Conservation (phyloP, 139 green algal genomes). For the Astrephomene gubernaculifera region DNA sequence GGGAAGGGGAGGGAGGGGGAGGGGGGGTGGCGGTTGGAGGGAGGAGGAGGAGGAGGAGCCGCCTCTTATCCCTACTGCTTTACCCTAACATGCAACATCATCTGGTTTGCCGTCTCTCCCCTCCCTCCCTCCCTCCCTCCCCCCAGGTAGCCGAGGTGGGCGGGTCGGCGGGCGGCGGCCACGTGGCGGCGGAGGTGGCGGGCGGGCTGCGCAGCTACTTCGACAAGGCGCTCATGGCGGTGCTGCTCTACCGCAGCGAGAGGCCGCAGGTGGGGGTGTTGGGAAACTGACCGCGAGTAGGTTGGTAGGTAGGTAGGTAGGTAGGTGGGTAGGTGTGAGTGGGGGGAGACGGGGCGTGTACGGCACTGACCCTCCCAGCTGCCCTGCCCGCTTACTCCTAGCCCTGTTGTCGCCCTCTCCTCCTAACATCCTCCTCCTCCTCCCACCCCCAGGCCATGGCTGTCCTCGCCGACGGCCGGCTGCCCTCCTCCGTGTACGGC, state of each 20-base stretch:
- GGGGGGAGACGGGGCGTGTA: too few relatives aligned
- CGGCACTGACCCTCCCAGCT: too few relatives aligned
- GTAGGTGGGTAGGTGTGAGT: not conserved
- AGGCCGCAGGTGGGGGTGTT: slow-evolving; percentile 51
- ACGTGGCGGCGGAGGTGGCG: slow-evolving; percentile 62
- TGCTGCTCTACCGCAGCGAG: slow-evolving; percentile 88
- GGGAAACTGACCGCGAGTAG: not conserved
- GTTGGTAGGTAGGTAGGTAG: not conserved
- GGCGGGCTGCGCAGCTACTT: slow-evolving; percentile 85
- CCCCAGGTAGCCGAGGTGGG: slow-evolving; percentile 24
- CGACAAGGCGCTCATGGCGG: slow-evolving; percentile 79
- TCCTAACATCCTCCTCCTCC: too few relatives aligned
- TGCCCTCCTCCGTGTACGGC: slow-evolving; percentile 83
- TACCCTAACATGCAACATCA: too few relatives aligned
- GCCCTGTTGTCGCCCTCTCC: too few relatives aligned
- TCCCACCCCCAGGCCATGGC: slow-evolving; percentile 35
- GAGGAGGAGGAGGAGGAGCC: not conserved
- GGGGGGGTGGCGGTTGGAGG: not conserved
- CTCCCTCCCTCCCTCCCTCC: not conserved
- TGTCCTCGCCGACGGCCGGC: slow-evolving; percentile 51
- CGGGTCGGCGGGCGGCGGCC: slow-evolving; percentile 12
- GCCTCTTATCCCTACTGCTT: not conserved
- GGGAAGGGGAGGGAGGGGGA: not conserved
- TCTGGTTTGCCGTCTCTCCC: not conserved
- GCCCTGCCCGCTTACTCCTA: too few relatives aligned